Base-by-base conservation (phyloP, 352 stramenopile species). In the Phytophthora cryptogea region DNA sequence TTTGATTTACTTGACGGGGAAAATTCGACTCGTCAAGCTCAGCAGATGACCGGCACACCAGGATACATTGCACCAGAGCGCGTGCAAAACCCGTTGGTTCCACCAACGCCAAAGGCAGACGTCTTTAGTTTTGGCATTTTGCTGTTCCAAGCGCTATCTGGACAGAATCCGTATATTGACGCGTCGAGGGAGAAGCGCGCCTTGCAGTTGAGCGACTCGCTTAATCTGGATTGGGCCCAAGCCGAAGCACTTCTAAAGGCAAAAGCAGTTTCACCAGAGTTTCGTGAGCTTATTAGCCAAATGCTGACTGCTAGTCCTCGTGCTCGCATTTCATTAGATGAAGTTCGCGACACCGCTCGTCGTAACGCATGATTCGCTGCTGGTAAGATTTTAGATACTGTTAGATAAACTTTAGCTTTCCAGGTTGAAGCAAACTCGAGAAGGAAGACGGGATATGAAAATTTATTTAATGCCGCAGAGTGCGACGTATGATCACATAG, bases 31-130 rank as follows among this genome's bases (percentile, higher is more conserved):
- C 31, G 10, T 11, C 42, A 36, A 27, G 20, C 8, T 14, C 16
- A 52, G 1, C 11, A 45, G 10, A 86, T 89, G 80, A 72, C 83
- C 16, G 81, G 81, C 0, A 90, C 81, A 27, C 81, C 81, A 5
- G 81, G 78, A 4, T 90, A 81, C 45, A 76, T 90, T 30, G 74
- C 81, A 4, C 81, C 78, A 2, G 81, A 89, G 46, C 74, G 78
- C 6, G 63, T 87, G 36, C 47, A 72, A 32, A 23, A 66, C 7
- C 59, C 76, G 11, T 35, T 78, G n/a, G 27, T 54, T 6, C 59
- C 76, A 16, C 74, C 76, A 0, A 83, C 74, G n/a, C 45, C 70
- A 0, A 63, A 72, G 28, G 54, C 68, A 2, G 80, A 90, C 42
- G 49, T 87, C 11, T 90, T 90, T 43, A 88, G 78, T 36, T 37